Conservation (phyloP, 2,329 filamentous ascomycete species). For the Onygenales sp. region DNA sequence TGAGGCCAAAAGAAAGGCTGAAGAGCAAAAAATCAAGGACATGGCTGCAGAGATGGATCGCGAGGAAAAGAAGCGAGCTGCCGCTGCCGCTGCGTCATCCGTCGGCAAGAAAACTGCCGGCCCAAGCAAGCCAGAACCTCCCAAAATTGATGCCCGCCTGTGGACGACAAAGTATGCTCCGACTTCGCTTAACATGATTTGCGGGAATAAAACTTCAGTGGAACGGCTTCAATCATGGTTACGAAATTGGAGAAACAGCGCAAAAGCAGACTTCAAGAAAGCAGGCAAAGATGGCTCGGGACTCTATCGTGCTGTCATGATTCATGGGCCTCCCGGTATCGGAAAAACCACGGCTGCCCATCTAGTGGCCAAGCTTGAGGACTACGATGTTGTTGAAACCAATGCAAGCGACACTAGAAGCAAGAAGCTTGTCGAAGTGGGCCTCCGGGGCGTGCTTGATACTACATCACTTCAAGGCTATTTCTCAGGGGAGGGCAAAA, state of each 20-base stretch:
- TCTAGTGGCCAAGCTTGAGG: conserved; percentile 82
- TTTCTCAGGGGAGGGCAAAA: conserved; percentile 75
- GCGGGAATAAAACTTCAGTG: conserved; percentile 83
- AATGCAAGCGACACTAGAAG: conserved; percentile 94
- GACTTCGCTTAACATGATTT: conserved; percentile 74
- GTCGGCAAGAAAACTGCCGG: conserved; percentile 23
- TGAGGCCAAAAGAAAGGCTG: conserved; percentile 73
- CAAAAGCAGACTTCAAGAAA: conserved; percentile 72
- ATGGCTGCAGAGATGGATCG: conserved; percentile 78
- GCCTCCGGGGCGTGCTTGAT: conserved; percentile 81
- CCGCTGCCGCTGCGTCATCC: conserved; percentile 41
- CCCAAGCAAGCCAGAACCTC: not conserved
- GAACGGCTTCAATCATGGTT: conserved; percentile 88
- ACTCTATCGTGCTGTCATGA: conserved; percentile 76
- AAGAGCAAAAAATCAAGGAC: conserved; percentile 71
- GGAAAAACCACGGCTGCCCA: conserved; percentile 97
- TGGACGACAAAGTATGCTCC: conserved; percentile 97
- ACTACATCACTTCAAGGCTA: conserved; percentile 88
- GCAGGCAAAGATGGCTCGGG: conserved; percentile 79
- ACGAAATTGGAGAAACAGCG: conserved; percentile 66
- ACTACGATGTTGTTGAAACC: conserved; percentile 86
- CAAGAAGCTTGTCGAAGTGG: conserved; percentile 87
- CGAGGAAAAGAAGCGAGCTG: conserved; percentile 53
- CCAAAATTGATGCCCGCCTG: conserved; percentile 50
- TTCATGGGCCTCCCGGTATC: conserved; percentile 90